A percentile compares a stretch with the other conserved stretches of the same genome.
Conservation (phyloP, 306 rosid genomes). For the Ormosia semicastrata region DNA sequence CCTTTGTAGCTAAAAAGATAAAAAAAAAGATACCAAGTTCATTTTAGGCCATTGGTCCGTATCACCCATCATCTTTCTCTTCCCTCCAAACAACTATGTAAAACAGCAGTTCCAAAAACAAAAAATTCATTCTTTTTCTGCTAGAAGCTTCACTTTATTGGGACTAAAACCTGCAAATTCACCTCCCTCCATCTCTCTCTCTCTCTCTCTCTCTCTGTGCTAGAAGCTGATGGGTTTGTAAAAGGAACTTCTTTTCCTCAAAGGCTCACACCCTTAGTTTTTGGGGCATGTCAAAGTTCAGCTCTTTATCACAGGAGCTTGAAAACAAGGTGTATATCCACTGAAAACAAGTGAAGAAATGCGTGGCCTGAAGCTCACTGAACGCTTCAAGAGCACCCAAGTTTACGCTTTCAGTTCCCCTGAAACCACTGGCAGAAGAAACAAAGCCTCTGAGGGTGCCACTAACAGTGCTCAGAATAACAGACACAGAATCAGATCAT, state of each 20-base stretch:
- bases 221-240: not conserved
- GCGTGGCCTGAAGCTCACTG: slow-evolving; percentile 60
- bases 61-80: not conserved
- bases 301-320: slow-evolving; percentile 3
- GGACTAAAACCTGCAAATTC: not conserved
- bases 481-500: slow-evolving; percentile 37
- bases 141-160: not conserved
- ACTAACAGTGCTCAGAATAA: slow-evolving; percentile 30
- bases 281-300: slow-evolving; percentile 27
- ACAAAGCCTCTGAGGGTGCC: slow-evolving; percentile 17
- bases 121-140: not conserved
- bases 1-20: not conserved
- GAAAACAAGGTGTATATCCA: not conserved
- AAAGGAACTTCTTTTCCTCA: slow-evolving; percentile 13
- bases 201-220: not conserved
- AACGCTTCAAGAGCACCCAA: slow-evolving; percentile 64
- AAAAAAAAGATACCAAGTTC: not conserved
- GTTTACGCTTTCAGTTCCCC: slow-evolving; percentile 62
- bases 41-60: not conserved
- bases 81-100: not conserved
- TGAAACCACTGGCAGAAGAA: slow-evolving; percentile 31
- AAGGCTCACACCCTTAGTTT: not conserved
- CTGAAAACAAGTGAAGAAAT: slow-evolving; percentile 30
- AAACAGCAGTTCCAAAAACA: not conserved
- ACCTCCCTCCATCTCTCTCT: not conserved